Evolutionary conservation across 176 grass and related monocot species (phyloP).

Genomic region (Paspalum vaginatum): DNA sequence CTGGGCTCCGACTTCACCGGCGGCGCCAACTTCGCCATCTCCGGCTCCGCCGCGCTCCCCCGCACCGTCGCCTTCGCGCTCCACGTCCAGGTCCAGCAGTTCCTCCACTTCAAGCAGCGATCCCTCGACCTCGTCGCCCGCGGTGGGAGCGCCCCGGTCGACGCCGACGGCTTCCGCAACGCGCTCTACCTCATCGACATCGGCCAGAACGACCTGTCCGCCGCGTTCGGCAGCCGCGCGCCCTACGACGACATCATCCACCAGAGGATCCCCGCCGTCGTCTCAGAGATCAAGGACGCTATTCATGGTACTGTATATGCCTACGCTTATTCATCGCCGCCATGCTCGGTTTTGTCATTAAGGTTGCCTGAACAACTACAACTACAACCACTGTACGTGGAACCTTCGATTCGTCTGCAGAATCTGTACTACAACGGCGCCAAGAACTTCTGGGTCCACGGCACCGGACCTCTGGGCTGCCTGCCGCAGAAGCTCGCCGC

Average conservation of each 20-base stretch:
- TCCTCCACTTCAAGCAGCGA: conserved; percentile 63
- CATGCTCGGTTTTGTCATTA: not conserved
- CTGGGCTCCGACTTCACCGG: conserved; percentile 64
- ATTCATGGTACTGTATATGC: conserved; percentile 43
- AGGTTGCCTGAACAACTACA: no score
- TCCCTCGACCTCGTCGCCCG: conserved; percentile 53
- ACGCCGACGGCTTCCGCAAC: conserved; percentile 52
- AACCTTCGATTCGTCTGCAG: conserved; percentile 6
- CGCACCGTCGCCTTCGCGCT: conserved; percentile 53
- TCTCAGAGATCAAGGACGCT: conserved; percentile 58
- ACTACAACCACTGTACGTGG: not conserved
- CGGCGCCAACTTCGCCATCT: conserved; percentile 72
- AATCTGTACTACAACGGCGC: conserved; percentile 53
- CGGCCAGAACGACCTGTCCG: conserved; percentile 69
- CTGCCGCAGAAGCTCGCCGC: conserved; percentile 56
- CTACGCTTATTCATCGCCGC: no score
- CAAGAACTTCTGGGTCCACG: conserved; percentile 65
- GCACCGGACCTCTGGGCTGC: conserved; percentile 64
- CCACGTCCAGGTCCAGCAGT: conserved; percentile 70
- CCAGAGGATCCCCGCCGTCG: conserved; percentile 43
- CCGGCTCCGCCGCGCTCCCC: conserved; percentile 52
- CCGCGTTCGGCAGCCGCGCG: conserved; percentile 19
- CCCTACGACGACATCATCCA: conserved; percentile 46
- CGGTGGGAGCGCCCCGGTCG: conserved; percentile 18
- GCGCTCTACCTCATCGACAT: conserved; percentile 74